A percentile compares a stretch with the other conserved stretches of the same genome.
Evolutionary conservation across 2,329 filamentous ascomycete genomes (phyloP).

Genomic region (Ascocoryne sarcoides): DNA sequence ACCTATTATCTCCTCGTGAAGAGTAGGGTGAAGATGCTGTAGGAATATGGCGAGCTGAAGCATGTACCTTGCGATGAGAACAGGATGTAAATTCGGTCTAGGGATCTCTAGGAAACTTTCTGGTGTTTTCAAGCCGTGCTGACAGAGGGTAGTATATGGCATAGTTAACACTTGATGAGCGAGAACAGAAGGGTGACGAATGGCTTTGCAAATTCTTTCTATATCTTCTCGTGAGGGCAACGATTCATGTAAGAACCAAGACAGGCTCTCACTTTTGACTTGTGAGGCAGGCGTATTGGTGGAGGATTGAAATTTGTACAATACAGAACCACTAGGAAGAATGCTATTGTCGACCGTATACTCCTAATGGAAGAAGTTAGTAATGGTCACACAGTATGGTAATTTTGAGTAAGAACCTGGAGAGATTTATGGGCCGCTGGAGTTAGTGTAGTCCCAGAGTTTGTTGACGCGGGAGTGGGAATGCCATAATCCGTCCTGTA

Average conservation of each 20-base stretch:
- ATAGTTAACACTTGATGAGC: not conserved
- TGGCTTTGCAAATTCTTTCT: not conserved
- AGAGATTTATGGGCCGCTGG: too few species aligned
- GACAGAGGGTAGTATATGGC: not conserved
- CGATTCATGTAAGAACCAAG: not conserved
- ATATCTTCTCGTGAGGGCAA: not conserved
- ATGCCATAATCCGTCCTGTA: not conserved
- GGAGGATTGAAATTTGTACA: not conserved
- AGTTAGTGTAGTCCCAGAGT: too few species aligned
- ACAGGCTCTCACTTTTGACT: not conserved
- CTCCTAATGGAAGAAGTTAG: not conserved
- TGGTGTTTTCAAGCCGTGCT: not conserved
- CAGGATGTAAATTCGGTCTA: slow-evolving; percentile 28
- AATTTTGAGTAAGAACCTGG: not conserved
- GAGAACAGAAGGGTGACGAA: not conserved
- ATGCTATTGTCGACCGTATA: not conserved
- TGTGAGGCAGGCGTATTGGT: not conserved
- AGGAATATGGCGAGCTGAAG: slow-evolving; percentile 32
- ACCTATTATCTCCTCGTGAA: slow-evolving; percentile 2
- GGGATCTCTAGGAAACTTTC: not conserved
- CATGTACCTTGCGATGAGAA: slow-evolving; percentile 35
- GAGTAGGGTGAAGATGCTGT: slow-evolving; percentile 23
- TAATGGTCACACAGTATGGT: not conserved
- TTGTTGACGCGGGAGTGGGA: not conserved
- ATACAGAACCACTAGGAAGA: not conserved